Evolutionary conservation across 2,329 filamentous ascomycete genomes (phyloP), one percentile per base, ranked within the genome.

Genomic region (Botrytis byssoidea): DNA sequence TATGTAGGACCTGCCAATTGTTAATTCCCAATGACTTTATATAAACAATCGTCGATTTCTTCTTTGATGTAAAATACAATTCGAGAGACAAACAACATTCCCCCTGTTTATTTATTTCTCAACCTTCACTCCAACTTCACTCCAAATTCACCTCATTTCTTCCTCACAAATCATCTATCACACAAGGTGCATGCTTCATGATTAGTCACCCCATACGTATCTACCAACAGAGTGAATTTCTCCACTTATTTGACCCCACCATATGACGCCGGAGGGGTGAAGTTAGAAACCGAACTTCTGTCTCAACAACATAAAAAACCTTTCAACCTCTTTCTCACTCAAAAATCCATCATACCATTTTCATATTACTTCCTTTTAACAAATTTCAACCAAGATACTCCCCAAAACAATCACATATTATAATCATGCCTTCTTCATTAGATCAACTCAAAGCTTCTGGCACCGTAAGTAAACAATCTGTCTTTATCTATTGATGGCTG

Each of bases 371-470:
- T 51, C 46, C 63, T 67, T 74, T 25, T 48, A 66, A 25, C 51
- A 57, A 61, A 57, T 60, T 44, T 71, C 35, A 65, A 71, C 64
- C 48, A 71, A 76, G 72, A 76, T 77, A 75, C 74, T n/a, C 74
- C 73, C 67, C 55, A 44, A 68, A 72, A 42, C 76, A 75, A 25
- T 12, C 42, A 20, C 20, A 63, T n/a, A 71, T n/a, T 68, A 71
- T 76, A 77, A 80, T 76, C 75, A 98, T 98, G 95, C 85, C 93
- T 85, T 92, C 87, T 85, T 93, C 95, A 85, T 92, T 99, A 81
- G 96, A 98, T 81, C 95, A 98, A 88, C 90, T 99, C 84, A 99
- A 99, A 90, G 91, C 93, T 87, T 85, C 92, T 83, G 96, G 96
- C 91, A 99, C 96, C 82, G 94, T 97, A 89, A 85, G 93, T 93